Conservation (phyloP, 805 yeast species). For the Kodamaea jinghongensis region DNA sequence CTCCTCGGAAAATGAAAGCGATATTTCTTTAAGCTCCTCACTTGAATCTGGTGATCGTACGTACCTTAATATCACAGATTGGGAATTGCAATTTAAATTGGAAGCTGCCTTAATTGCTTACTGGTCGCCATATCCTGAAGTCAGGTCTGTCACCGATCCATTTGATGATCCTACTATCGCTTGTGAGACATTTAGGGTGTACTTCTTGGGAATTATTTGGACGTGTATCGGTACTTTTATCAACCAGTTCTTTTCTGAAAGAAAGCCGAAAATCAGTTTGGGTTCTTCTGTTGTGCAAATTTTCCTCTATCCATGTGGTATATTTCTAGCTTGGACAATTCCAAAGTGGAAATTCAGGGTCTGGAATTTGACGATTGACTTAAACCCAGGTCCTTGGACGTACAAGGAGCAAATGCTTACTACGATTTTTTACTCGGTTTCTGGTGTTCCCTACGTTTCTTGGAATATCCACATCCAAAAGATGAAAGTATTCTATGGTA, state of each 20-base stretch:
- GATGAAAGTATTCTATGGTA: slow-evolving; percentile 19
- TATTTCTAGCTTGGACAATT: slow-evolving; percentile 25
- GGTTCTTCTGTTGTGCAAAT: slow-evolving; percentile 45
- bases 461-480: slow-evolving; percentile 11
- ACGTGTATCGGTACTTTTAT: slow-evolving; percentile 52
- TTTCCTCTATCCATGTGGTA: slow-evolving; percentile 46
- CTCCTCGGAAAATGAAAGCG: not conserved
- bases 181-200: slow-evolving; percentile 53
- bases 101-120: slow-evolving; percentile 39
- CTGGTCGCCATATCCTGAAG: slow-evolving; percentile 43
- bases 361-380: slow-evolving; percentile 34
- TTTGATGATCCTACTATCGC: slow-evolving; percentile 49
- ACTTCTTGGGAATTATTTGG: slow-evolving; percentile 51
- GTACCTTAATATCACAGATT: slow-evolving; percentile 20
- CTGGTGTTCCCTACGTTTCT: slow-evolving; percentile 22
- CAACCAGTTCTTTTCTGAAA: slow-evolving; percentile 54
- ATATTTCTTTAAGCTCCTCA: too few relatives aligned
- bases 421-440: slow-evolving; percentile 42
- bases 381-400: slow-evolving; percentile 66
- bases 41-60: not conserved
- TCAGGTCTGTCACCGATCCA: slow-evolving; percentile 42
- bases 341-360: slow-evolving; percentile 33
- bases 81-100: slow-evolving; percentile 32
- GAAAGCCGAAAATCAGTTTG: slow-evolving; percentile 50
- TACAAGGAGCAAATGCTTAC: slow-evolving; percentile 66